Evolutionary conservation across 2,329 filamentous ascomycete species (phyloP).

Genomic region (Microsporum ferrugineum): DNA sequence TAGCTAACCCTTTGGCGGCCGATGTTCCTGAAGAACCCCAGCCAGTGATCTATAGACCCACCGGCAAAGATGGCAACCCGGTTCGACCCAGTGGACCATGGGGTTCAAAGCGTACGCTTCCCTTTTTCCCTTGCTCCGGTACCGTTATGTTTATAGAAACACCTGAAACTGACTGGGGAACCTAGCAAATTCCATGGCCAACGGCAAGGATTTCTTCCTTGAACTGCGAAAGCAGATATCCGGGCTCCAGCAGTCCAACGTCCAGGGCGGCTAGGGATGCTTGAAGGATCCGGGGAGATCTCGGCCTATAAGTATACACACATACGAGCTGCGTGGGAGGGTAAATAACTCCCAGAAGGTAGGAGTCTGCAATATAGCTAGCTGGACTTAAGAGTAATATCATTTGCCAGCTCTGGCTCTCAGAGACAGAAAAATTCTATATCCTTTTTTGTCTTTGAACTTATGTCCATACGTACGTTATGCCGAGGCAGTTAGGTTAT

Average conservation of each 20-base stretch:
- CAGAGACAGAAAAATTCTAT: neutral
- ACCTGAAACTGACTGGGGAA: constrained; percentile 10
- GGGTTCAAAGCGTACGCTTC: constrained; percentile 33
- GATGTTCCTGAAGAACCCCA: constrained; percentile 5
- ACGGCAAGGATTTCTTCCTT: constrained; percentile 40
- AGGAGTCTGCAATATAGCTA: neutral
- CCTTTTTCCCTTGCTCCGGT: neutral
- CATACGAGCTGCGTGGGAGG: neutral
- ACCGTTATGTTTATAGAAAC: neutral
- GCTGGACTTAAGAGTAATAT: neutral
- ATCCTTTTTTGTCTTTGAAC: neutral
- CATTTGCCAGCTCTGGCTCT: neutral
- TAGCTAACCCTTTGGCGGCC: neutral
- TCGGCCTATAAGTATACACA: neutral
- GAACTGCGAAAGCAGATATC: constrained; percentile 39
- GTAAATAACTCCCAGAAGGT: neutral
- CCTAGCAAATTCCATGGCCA: constrained; percentile 38
- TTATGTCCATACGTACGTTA: neutral
- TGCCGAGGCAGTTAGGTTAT: neutral
- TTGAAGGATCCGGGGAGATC: neutral
- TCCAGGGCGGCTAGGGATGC: neutral
- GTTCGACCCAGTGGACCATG: constrained; percentile 31
- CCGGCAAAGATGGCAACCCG: constrained; percentile 23
- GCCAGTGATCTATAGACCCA: constrained; percentile 29
- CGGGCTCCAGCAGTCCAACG: constrained; percentile 24